These are phyloP conservation scores for Pyronema domesticum DNA, from an alignment of 495 filamentous ascomycete species.

Conservation along the genomic window DNA sequence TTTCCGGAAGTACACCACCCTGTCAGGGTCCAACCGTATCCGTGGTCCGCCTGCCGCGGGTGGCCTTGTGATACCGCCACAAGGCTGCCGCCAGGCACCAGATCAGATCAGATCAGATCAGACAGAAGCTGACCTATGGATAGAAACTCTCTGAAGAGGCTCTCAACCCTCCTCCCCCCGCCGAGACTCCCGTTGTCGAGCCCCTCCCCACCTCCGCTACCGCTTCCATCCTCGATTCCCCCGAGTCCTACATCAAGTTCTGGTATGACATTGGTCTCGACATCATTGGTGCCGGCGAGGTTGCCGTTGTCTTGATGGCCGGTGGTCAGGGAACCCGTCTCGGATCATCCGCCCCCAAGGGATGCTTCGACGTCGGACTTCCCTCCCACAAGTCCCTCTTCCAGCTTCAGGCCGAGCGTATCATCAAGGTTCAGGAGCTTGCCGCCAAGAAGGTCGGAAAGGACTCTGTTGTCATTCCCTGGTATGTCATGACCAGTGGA, in stretches of 20 bases:
- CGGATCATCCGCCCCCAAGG: constrained; percentile 89
- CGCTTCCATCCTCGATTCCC: constrained; percentile 83
- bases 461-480: constrained; percentile 59
- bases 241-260: constrained; percentile 53
- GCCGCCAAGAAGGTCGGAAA: constrained; percentile 54
- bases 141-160: constrained; percentile 69
- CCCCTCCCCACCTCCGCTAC: constrained; percentile 77
- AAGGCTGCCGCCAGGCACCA: too few species aligned
- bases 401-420: constrained; percentile 91
- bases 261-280: constrained; percentile 80
- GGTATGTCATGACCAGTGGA: constrained; percentile 99
- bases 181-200: constrained; percentile 44
- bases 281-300: constrained; percentile 71
- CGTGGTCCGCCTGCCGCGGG: background rate
- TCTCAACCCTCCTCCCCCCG: constrained; percentile 45
- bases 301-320: constrained; percentile 85
- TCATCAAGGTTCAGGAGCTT: constrained; percentile 66
- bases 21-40: background rate
- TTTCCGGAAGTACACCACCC: background rate
- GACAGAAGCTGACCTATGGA: constrained; percentile 33
- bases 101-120: too few species aligned
- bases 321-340: constrained; percentile 80
- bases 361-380: constrained; percentile 87
- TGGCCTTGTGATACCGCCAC: too few species aligned
- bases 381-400: constrained; percentile 87